Conservation (phyloP, 1,284 basidiomycete genomes). For the Mixia osmundae region DNA sequence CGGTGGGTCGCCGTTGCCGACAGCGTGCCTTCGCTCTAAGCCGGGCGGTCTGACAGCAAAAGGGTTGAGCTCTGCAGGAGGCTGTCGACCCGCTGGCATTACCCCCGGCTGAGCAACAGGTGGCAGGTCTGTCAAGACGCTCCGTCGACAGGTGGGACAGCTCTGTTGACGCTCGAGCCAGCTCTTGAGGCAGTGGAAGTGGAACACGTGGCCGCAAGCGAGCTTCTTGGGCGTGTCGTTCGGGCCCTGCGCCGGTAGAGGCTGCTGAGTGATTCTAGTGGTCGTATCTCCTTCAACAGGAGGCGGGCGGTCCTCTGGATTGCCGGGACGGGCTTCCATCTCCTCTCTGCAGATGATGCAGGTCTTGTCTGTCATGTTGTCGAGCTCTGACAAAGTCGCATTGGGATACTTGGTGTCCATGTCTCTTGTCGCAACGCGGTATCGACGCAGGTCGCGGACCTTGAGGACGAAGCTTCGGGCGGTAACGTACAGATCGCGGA, state of each 20-base stretch:
- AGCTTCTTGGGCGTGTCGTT: slow-evolving; percentile 93
- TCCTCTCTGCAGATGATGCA: slow-evolving; percentile 99
- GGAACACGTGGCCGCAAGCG: slow-evolving; percentile 90
- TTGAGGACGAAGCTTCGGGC: slow-evolving; percentile 71
- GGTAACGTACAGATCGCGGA: slow-evolving; percentile 89
- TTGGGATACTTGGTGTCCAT: slow-evolving; percentile 94
- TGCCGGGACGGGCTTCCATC: slow-evolving; percentile 31
- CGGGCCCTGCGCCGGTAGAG: slow-evolving; percentile 31
- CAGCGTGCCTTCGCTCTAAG: too few species aligned
- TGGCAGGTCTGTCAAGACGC: too few species aligned
- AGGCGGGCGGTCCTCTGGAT: slow-evolving; percentile 3
- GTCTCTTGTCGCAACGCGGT: slow-evolving; percentile 77
- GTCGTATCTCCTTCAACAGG: slow-evolving; percentile 10
- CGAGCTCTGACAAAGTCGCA: slow-evolving; percentile 66
- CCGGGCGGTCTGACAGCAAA: too few species aligned
- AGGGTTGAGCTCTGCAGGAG: too few species aligned
- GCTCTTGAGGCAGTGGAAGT: slow-evolving; percentile 85
- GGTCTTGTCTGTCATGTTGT: slow-evolving; percentile 56
- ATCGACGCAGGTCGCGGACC: slow-evolving; percentile 62
- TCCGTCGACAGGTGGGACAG: slow-evolving; percentile 96
- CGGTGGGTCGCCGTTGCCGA: too few species aligned
- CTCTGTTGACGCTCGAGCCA: slow-evolving; percentile 86
- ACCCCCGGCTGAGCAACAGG: too few species aligned
- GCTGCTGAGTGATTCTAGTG: slow-evolving; percentile 14
- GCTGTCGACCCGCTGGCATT: too few species aligned